Percentiles rank a stretch among this genome's conserved stretches.
Evolutionary conservation across 1,139 yeast species (phyloP).

Genomic region (Sugiyamaella novakii): DNA sequence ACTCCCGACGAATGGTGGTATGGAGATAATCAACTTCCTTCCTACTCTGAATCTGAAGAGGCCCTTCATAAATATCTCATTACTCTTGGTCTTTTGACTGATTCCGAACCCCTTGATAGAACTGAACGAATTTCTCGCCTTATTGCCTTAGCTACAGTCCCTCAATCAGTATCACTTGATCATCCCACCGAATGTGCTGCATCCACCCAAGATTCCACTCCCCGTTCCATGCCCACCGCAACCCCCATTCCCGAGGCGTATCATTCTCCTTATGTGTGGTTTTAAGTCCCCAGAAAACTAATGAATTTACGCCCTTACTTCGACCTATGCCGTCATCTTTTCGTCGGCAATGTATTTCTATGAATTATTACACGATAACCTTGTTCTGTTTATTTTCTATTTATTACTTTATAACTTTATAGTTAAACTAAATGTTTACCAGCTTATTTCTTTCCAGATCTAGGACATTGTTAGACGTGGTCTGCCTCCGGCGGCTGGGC

Average conservation of each 20-base stretch:
- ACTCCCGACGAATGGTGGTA: constrained; percentile 34
- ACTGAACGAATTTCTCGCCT: constrained; percentile 22
- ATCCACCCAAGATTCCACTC: constrained; percentile 4
- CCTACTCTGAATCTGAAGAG: constrained; percentile 36
- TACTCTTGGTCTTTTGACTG: constrained; percentile 30
- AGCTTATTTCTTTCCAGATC: constrained; percentile 20
- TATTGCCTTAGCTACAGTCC: constrained; percentile 21
- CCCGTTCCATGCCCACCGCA: constrained; percentile 1
- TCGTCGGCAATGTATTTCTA: constrained; percentile 13
- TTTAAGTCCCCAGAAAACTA: constrained; percentile 7
- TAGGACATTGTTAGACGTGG: constrained; percentile 7
- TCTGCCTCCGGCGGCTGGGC: constrained; percentile 5
- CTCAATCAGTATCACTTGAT: constrained; percentile 17
- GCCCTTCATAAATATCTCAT: constrained; percentile 35
- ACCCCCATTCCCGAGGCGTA: constrained; percentile 18
- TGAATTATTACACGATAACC: no score
- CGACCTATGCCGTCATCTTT: no score
- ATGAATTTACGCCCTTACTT: constrained; percentile 5
- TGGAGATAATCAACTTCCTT: constrained; percentile 35
- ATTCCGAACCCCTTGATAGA: constrained; percentile 18
- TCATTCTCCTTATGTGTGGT: constrained; percentile 24
- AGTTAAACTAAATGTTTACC: neutral
- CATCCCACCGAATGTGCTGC: neutral
- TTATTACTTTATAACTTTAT: neutral
- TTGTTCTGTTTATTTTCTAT: neutral